Evolutionary conservation across 805 yeast species (phyloP).

Genomic region (Metschnikowia lunata): DNA sequence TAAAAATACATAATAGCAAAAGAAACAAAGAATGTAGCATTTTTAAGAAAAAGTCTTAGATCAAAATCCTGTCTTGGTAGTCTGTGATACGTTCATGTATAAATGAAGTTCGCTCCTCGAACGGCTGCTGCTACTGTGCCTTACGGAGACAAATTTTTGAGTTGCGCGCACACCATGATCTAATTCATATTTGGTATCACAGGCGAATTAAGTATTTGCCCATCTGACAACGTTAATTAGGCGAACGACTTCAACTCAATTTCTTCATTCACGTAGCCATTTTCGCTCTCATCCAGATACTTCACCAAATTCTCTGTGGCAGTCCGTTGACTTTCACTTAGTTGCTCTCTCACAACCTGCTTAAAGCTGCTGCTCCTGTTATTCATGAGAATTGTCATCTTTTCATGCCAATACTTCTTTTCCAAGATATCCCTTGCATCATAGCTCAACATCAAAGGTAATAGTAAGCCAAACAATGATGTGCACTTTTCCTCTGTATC

Average conservation of each 20-base stretch:
- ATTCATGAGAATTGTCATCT: constrained; percentile 44
- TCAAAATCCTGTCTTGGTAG: background rate
- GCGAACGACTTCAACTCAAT: constrained; percentile 52
- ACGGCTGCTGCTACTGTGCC: no score
- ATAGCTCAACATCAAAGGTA: constrained; percentile 36
- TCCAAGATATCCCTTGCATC: constrained; percentile 18
- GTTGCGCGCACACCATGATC: no score
- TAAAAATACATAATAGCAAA: constrained; percentile 3
- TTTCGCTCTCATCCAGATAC: background rate
- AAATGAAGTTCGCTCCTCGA: no score
- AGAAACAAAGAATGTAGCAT: background rate
- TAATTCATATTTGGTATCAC: no score
- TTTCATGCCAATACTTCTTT: constrained; percentile 41
- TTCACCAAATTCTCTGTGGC: constrained; percentile 44
- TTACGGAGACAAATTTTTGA: no score
- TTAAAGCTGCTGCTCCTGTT: constrained; percentile 48
- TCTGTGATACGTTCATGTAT: background rate
- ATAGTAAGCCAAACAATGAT: constrained; percentile 28
- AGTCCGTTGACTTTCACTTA: constrained; percentile 39
- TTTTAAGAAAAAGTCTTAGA: background rate
- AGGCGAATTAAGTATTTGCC: no score
- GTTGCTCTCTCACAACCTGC: constrained; percentile 32
- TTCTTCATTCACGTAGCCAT: constrained; percentile 12
- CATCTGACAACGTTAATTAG: background rate
- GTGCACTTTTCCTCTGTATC: constrained; percentile 27